Percentiles rank a stretch among this genome's conserved stretches.
These are phyloP conservation scores for Pyrenochaeta sp. DNA, from an alignment of 2,329 filamentous ascomycete species.

Conservation along the genomic window DNA sequence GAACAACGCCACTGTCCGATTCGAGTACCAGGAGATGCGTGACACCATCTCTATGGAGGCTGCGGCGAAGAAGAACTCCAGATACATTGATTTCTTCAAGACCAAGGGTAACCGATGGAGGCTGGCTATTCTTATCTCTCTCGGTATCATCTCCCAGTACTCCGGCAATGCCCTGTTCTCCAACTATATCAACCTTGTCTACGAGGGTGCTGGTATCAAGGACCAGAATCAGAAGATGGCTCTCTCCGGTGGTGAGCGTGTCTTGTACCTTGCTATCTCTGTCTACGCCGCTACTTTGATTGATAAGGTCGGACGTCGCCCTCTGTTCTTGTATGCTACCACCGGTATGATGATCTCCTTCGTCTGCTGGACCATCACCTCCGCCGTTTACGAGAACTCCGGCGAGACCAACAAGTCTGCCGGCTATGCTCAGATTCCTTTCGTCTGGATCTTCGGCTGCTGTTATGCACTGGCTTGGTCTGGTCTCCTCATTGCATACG, in stretches of 20 bases:
- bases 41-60: conserved; percentile 67
- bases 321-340: conserved; percentile 60
- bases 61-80: conserved; percentile 56
- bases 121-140: conserved; percentile 67
- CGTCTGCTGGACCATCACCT: conserved; percentile 49
- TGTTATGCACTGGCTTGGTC: conserved; percentile 66
- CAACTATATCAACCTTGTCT: conserved; percentile 71
- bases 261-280: conserved; percentile 65
- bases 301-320: conserved; percentile 63
- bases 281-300: conserved; percentile 64
- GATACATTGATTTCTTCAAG: conserved; percentile 67
- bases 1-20: conserved; percentile 68
- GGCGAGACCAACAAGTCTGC: conserved; percentile 43
- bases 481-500: conserved; percentile 63
- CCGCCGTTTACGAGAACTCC: conserved; percentile 31
- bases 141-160: conserved; percentile 73
- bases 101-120: conserved; percentile 71
- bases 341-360: conserved; percentile 45
- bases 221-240: conserved; percentile 46
- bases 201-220: conserved; percentile 67
- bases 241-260: conserved; percentile 60
- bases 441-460: conserved; percentile 60
- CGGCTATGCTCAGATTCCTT: conserved; percentile 57
- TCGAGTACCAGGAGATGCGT: conserved; percentile 71
- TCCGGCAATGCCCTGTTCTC: conserved; percentile 71